Conservation (phyloP, 805 yeast genomes). For the Blastobotrys attinorum region DNA sequence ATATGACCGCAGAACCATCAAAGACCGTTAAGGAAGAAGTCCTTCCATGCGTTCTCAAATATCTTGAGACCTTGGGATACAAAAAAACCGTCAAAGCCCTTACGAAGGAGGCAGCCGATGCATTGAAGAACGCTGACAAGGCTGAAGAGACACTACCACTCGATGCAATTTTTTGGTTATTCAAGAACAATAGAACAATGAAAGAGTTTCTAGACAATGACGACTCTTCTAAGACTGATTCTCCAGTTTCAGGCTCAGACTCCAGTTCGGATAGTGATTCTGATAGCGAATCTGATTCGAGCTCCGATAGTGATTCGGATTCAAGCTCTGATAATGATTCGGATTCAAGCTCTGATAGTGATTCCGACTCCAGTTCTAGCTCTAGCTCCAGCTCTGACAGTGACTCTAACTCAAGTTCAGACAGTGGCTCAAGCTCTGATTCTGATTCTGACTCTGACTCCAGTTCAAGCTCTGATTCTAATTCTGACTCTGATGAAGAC, state of each 20-base stretch:
- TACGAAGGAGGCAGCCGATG: slow-evolving; percentile 21
- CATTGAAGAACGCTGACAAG: slow-evolving; percentile 9
- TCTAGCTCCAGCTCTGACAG: slow-evolving; percentile 17
- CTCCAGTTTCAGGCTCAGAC: slow-evolving; percentile 19
- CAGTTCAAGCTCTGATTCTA: slow-evolving; percentile 22
- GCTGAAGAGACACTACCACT: slow-evolving; percentile 16
- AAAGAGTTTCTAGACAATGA: slow-evolving; percentile 13
- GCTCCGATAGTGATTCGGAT: slow-evolving; percentile 23
- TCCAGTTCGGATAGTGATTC: slow-evolving; percentile 20
- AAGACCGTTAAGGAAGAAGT: slow-evolving; percentile 16
- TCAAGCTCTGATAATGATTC: slow-evolving; percentile 23
- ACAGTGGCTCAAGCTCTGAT: slow-evolving; percentile 19
- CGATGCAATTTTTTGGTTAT: slow-evolving; percentile 25
- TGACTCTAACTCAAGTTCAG: slow-evolving; percentile 11
- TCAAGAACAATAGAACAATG: slow-evolving; percentile 23
- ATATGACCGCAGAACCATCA: too few species aligned
- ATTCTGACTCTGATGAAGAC: slow-evolving; percentile 21
- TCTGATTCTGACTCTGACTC: slow-evolving; percentile 18
- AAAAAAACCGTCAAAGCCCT: slow-evolving; percentile 27
- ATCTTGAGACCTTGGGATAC: slow-evolving; percentile 26
- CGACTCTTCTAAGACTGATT: slow-evolving; percentile 17
- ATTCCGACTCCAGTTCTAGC: slow-evolving; percentile 24
- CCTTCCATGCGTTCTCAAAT: slow-evolving; percentile 26
- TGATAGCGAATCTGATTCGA: slow-evolving; percentile 20
- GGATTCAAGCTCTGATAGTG: slow-evolving; percentile 24